phyloP scores from a whole-genome alignment of 2,329 filamentous ascomycete genomes.

The Kalaharituber pfeilii region DNA sequence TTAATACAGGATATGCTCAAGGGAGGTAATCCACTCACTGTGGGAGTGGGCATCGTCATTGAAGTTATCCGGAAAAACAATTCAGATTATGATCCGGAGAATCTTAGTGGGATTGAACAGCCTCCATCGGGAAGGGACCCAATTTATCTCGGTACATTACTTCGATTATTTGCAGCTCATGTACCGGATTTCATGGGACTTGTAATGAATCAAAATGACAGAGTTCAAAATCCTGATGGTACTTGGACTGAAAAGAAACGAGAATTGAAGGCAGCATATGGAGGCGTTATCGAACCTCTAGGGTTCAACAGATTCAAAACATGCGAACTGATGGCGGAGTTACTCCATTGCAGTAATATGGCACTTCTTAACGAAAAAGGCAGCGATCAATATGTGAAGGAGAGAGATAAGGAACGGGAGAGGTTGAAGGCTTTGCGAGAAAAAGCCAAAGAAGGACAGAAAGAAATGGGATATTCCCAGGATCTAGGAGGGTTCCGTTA shows the following conservation, averaged over 20 bases:
- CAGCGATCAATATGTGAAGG: conserved; percentile 68
- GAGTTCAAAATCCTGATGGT: conserved; percentile 35
- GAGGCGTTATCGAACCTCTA: conserved; percentile 74
- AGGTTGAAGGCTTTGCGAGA: conserved; percentile 54
- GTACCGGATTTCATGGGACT: conserved; percentile 89
- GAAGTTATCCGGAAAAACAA: conserved; percentile 99
- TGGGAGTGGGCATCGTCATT: conserved; percentile 92
- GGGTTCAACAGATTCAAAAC: conserved; percentile 98
- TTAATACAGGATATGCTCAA: conserved; percentile 84
- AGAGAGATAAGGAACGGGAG: conserved; percentile 66
- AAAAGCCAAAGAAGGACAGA: conserved; percentile 39
- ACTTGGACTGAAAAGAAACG: conserved; percentile 49
- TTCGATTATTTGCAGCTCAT: conserved; percentile 75
- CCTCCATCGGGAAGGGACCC: conserved; percentile 74
- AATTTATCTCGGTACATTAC: conserved; percentile 81
- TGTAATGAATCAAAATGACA: conserved; percentile 48
- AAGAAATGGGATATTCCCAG: conserved; percentile 60
- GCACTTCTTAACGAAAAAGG: conserved; percentile 80
- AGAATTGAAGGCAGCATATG: conserved; percentile 72
- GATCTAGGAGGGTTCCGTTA: conserved; percentile 28
- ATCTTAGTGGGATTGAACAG: conserved; percentile 56
- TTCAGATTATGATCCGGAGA: conserved; percentile 88
- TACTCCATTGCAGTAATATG: conserved; percentile 98
- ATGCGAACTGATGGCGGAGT: conserved; percentile 93
- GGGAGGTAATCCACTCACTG: conserved; percentile 84